Evolutionary conservation across 1,284 basidiomycete species (phyloP), one percentile per base, ranked within the genome.

Genomic region (Rhodotorula sp.): DNA sequence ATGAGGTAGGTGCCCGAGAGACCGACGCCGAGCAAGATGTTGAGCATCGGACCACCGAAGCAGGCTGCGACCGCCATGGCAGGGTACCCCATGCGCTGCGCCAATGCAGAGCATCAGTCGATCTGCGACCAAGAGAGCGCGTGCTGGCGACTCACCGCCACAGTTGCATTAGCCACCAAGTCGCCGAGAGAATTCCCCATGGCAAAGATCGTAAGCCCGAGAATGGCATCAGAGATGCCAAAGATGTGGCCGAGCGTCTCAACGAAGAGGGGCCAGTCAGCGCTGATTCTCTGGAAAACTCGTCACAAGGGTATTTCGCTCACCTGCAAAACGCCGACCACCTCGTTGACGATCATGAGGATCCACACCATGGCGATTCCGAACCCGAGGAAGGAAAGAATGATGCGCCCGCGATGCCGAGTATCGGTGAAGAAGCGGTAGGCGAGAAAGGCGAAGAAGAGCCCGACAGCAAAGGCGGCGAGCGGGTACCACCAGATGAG

Each of bases 181-280:
- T 99, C 96, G 1, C 95, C 96, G 12, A 97, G 87, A 47, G 92
- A 95, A 82, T 98, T 98, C 31, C 96, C 96, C 48, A 97, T 87
- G 0, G 95, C 96, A 79, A 99, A 99, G 74, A 99, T 90, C 0
- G 95, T 98, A 63, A 98, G 84, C 5, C 96, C 96, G 65, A 99
- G 91, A 79, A 99, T 96, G 39, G 96, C 95, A 80, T 98, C 93
- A n/a, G 92, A 94, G 34, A 99, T 85, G 0, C 95, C 94, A 77
- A 97, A 91, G 68, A 98, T 91, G 81, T 91, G 88, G 23, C 95
- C 96, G 77, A 97, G 90, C 0, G 92, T 91, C 90, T 96, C 78
- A 3, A 79, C 18, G 56, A 57, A 29, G 10, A 52, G 20, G 21
- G 63, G 10, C 12, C 15, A 46, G n/a, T 20, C 56, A 12, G 31